phyloP scores from a whole-genome alignment of 306 rosid genomes.

The Nissolia schottii region DNA sequence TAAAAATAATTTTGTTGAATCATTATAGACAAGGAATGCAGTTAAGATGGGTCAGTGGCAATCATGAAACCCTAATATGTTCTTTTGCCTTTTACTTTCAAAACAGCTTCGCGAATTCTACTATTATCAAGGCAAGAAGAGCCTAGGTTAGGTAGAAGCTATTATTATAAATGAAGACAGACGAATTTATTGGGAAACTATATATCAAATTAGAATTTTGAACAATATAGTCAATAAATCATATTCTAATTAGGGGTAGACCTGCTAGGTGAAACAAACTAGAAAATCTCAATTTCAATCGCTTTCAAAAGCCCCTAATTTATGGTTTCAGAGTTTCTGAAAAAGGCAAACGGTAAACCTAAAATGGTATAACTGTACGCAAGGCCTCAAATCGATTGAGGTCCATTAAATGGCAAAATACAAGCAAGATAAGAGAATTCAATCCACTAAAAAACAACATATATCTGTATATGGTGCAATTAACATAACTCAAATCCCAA shows the following conservation, averaged over 20 bases:
- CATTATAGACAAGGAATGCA: not conserved
- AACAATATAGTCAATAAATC: not conserved
- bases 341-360: not conserved
- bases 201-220: not conserved
- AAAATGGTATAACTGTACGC: not conserved
- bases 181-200: no score
- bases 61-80: not conserved
- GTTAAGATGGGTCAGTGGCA: slow-evolving; percentile 10
- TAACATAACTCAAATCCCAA: no score
- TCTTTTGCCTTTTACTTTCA: not conserved
- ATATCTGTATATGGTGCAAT: no score
- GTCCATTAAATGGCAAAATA: not conserved
- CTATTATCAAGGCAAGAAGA: not conserved
- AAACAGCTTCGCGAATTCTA: not conserved
- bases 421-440: no score
- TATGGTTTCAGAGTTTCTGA: not conserved
- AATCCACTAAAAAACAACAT: not conserved
- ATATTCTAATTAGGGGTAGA: not conserved
- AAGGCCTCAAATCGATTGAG: not conserved
- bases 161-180: not conserved
- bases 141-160: not conserved
- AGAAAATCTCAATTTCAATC: not conserved
- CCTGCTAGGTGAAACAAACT: not conserved
- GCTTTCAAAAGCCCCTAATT: not conserved
- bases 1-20: not conserved